Evolutionary conservation across 176 grass and related monocot species (phyloP).

Genomic region (Luzula sylvatica): DNA sequence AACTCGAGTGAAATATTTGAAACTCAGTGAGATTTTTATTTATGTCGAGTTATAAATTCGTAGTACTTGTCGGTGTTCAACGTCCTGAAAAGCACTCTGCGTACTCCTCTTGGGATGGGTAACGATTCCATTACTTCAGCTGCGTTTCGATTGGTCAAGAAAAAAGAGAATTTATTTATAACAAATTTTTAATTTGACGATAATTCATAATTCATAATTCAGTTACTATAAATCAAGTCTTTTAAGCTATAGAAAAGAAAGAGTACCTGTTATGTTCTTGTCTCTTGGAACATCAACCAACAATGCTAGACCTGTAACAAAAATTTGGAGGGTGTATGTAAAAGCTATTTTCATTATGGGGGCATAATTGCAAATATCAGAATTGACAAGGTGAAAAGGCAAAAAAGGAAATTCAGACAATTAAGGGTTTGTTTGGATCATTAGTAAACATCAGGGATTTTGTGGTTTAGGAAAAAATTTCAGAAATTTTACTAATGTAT

Average conservation of each 20-base stretch:
- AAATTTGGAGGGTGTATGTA: too few relatives aligned
- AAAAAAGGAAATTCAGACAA: too few relatives aligned
- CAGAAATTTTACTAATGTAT: too few relatives aligned
- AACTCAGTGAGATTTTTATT: not conserved
- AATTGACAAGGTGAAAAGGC: too few relatives aligned
- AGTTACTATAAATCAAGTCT: not conserved
- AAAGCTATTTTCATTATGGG: too few relatives aligned
- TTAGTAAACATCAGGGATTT: too few relatives aligned
- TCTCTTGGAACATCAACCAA: constrained; percentile 82
- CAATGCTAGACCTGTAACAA: constrained; percentile 73
- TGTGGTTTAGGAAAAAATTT: too few relatives aligned
- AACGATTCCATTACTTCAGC: constrained; percentile 66
- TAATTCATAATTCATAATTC: too few relatives aligned
- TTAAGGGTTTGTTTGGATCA: too few relatives aligned
- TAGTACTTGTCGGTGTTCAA: constrained; percentile 70
- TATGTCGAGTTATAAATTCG: not conserved
- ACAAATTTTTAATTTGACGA: too few relatives aligned
- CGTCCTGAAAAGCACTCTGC: constrained; percentile 73
- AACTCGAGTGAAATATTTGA: not conserved
- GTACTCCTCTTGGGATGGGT: constrained; percentile 59
- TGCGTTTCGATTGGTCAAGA: constrained; percentile 10
- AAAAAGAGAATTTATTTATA: too few relatives aligned
- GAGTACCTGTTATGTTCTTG: constrained; percentile 83
- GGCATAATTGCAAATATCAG: too few relatives aligned
- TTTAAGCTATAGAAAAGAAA: not conserved